Evolutionary conservation across 768 basidiomycete genomes (phyloP).

Genomic region (Tulasnella sp.): DNA sequence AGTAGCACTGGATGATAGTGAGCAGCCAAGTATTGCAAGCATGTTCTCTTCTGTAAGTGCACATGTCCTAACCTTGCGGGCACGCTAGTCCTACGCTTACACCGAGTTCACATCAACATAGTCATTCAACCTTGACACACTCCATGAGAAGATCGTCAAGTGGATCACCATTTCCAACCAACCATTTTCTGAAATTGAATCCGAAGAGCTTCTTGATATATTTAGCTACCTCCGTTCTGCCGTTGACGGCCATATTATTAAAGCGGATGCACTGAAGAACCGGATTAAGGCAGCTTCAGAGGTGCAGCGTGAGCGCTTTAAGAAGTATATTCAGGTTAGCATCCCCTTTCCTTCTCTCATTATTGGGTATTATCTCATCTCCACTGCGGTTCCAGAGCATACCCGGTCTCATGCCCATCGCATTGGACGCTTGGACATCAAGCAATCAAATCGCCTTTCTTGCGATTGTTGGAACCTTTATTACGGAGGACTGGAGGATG

Average conservation of each 20-base stretch:
- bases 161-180: constrained; percentile 30
- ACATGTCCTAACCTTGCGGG: no score
- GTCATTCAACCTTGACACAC: constrained; percentile 7
- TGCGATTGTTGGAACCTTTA: neutral
- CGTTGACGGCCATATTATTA: constrained; percentile 24
- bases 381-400: constrained; percentile 26
- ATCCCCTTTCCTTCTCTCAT: neutral
- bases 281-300: constrained; percentile 31
- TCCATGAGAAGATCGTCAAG: constrained; percentile 27
- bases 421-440: constrained; percentile 14
- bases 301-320: neutral
- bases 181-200: constrained; percentile 29
- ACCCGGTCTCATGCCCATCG: neutral
- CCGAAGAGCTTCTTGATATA: constrained; percentile 26
- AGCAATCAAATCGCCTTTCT: constrained; percentile 15
- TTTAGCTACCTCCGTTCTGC: constrained; percentile 29
- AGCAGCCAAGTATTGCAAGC: no score
- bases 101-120: neutral
- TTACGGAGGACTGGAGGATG: constrained; percentile 12
- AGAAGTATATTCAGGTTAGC: no score
- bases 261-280: constrained; percentile 20
- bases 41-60: no score
- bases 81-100: no score
- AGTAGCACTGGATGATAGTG: no score
- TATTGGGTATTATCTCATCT: constrained; percentile 25